Evolutionary conservation across 2,329 filamentous ascomycete species (phyloP).

Genomic region (Pseudogymnoascus sp.): DNA sequence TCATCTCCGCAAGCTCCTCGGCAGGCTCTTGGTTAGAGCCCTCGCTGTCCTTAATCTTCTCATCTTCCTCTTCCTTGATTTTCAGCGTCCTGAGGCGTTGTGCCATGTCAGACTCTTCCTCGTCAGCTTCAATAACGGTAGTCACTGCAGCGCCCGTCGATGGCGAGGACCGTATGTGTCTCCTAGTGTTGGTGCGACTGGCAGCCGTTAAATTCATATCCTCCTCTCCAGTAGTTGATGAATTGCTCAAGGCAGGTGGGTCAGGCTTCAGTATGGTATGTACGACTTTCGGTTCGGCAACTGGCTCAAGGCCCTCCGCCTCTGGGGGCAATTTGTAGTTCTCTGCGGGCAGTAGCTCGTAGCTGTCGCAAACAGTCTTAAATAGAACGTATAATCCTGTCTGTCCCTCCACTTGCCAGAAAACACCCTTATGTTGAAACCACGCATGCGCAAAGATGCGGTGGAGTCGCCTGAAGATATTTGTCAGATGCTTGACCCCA

Average conservation of each 20-base stretch:
- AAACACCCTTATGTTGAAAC: constrained; percentile 94
- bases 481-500: constrained; percentile 77
- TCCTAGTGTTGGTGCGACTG: constrained; percentile 63
- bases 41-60: background rate
- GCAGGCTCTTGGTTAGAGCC: constrained; percentile 22
- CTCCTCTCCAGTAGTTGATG: constrained; percentile 24
- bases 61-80: constrained; percentile 33
- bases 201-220: constrained; percentile 45
- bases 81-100: constrained; percentile 39
- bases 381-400: constrained; percentile 95
- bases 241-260: constrained; percentile 20
- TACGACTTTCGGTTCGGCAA: constrained; percentile 34
- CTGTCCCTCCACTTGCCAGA: constrained; percentile 85
- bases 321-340: constrained; percentile 94
- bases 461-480: constrained; percentile 89
- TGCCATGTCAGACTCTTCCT: constrained; percentile 53
- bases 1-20: constrained; percentile 11
- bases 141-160: constrained; percentile 71
- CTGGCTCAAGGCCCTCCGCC: constrained; percentile 70
- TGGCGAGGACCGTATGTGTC: constrained; percentile 71
- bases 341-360: constrained; percentile 80
- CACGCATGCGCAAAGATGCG: constrained; percentile 97
- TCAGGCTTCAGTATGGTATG: constrained; percentile 30
- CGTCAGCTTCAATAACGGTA: constrained; percentile 74
- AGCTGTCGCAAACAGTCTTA: constrained; percentile 92